A percentile compares a stretch with the other conserved stretches of the same genome.
These are phyloP conservation scores for Candida buenavistaensis DNA, from an alignment of 1,139 yeast genomes.

Conservation along the genomic window DNA sequence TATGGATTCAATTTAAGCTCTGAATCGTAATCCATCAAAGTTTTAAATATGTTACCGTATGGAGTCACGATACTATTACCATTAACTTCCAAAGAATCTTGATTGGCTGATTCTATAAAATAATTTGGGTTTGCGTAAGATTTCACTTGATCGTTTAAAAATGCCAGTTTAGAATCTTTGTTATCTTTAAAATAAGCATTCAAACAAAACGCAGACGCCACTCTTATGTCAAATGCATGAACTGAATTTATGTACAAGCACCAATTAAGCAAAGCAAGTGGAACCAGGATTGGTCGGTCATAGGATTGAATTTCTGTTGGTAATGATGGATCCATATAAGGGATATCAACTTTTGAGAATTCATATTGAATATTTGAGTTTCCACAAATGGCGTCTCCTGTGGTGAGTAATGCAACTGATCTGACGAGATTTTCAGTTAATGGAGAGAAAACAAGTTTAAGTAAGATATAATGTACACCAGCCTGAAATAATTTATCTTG, in stretches of 20 bases:
- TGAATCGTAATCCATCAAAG: constrained; percentile 76
- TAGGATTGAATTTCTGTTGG: constrained; percentile 46
- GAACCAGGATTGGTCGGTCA: constrained; percentile 56
- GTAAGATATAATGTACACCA: constrained; percentile 63
- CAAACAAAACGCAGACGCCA: constrained; percentile 66
- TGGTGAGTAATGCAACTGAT: constrained; percentile 65
- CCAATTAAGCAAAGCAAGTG: constrained; percentile 81
- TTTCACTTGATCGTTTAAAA: constrained; percentile 64
- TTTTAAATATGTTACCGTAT: constrained; percentile 58
- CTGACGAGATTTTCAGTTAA: constrained; percentile 63
- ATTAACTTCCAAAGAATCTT: constrained; percentile 7
- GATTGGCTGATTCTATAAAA: constrained; percentile 12
- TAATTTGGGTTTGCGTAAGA: constrained; percentile 37
- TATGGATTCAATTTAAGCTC: constrained; percentile 81
- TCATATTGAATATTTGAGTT: constrained; percentile 64
- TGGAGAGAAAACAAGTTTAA: constrained; percentile 69
- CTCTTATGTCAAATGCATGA: constrained; percentile 78
- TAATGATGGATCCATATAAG: constrained; percentile 82
- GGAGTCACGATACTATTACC: constrained; percentile 23
- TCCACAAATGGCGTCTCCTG: constrained; percentile 72
- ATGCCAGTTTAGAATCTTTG: constrained; percentile 56
- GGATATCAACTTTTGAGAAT: constrained; percentile 84
- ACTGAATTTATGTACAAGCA: constrained; percentile 74
- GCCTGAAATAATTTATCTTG: constrained; percentile 64
- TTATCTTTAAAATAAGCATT: constrained; percentile 71